These are phyloP conservation scores for Colletotrichum australisinense DNA, from an alignment of 2,329 filamentous ascomycete species.

Conservation along the genomic window DNA sequence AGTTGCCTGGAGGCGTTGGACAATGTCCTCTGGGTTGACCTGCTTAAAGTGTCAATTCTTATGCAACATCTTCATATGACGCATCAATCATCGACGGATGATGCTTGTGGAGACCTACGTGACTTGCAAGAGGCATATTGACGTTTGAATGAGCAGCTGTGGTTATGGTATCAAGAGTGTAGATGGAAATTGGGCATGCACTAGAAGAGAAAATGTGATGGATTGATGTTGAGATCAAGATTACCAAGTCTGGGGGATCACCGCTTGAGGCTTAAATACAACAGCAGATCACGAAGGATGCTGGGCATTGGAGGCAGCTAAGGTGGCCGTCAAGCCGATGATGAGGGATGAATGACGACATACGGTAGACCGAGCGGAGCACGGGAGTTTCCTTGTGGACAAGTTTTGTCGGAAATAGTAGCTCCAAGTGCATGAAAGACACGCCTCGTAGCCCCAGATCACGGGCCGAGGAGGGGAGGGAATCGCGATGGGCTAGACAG, in stretches of 20 bases:
- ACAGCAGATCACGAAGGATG: not conserved
- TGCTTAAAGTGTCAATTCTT: conserved; percentile 39
- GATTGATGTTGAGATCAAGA: not conserved
- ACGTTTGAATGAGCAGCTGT: not conserved
- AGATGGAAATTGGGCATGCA: not conserved
- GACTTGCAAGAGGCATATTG: conserved; percentile 35
- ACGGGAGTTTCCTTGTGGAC: not conserved
- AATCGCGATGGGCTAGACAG: conserved; percentile 11
- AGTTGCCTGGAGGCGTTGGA: conserved; percentile 61
- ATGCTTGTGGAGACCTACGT: conserved; percentile 14
- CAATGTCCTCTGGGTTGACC: conserved; percentile 67
- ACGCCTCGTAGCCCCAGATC: not conserved
- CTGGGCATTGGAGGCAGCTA: not conserved
- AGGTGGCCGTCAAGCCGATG: not conserved
- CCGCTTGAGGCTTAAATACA: conserved; percentile 27
- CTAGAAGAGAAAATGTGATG: not conserved
- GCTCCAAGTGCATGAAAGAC: conserved; percentile 7
- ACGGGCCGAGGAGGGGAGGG: conserved; percentile 21
- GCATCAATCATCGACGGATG: not conserved
- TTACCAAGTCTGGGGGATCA: conserved; percentile 4
- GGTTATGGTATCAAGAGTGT: not conserved
- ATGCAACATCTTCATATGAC: not conserved
- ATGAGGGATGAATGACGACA: conserved; percentile 35
- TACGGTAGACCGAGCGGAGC: conserved; percentile 14
- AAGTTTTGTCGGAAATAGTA: not conserved